Percentiles rank a stretch among this genome's conserved stretches.
phyloP scores from a whole-genome alignment of 352 stramenopile genomes.

The Pythium utonaiense region DNA sequence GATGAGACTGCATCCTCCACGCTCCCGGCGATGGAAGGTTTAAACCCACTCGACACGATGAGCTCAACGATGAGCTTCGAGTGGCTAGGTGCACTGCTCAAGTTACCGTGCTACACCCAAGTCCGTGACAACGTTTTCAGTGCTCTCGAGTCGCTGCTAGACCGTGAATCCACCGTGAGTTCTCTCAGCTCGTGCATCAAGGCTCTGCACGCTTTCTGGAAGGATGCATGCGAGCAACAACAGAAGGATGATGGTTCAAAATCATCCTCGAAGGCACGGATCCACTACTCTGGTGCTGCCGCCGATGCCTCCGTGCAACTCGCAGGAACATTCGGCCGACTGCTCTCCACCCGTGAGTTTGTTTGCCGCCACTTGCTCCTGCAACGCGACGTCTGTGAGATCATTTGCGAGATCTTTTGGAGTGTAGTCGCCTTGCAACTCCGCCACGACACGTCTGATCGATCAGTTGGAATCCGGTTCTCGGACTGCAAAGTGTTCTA shows the following conservation, averaged over 20 bases:
- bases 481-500: conserved; percentile 83
- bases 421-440: conserved; percentile 64
- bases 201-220: conserved; percentile 63
- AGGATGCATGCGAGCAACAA: conserved; percentile 21
- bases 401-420: conserved; percentile 72
- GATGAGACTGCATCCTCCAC: conserved; percentile 25
- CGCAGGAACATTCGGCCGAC: conserved; percentile 57
- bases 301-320: conserved; percentile 61
- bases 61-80: conserved; percentile 49
- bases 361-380: conserved; percentile 59
- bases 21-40: conserved; percentile 12
- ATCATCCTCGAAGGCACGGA: neutral
- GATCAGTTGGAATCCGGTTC: conserved; percentile 52
- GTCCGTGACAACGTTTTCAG: conserved; percentile 59
- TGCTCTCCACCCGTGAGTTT: conserved; percentile 66
- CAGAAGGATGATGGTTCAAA: neutral
- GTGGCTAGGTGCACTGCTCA: conserved; percentile 59
- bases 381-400: conserved; percentile 50
- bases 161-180: conserved; percentile 64
- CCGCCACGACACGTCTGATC: conserved; percentile 33
- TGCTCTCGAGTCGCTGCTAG: conserved; percentile 67
- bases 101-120: conserved; percentile 58
- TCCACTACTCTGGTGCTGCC: conserved; percentile 9
- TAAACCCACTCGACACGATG: conserved; percentile 23
- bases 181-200: conserved; percentile 66